Base-by-base conservation (phyloP, 306 rosid genomes). In the Ochetophila trinervis region DNA sequence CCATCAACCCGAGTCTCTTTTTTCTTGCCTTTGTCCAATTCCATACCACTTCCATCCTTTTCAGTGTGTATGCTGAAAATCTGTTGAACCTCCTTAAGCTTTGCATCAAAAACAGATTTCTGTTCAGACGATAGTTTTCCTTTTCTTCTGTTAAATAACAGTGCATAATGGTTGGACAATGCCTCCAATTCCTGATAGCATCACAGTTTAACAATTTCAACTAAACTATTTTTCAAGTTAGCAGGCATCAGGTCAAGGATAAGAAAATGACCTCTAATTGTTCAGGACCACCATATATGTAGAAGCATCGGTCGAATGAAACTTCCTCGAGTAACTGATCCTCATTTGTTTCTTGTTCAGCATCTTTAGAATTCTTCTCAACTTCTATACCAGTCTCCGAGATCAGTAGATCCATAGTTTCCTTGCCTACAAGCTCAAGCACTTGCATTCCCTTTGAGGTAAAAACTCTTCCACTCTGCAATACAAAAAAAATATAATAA, bases 281-380 rank as follows among this genome's bases (percentile, higher is more conserved):
- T 76, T 94, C 99, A 44, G 97, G 97, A 65, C 99, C 97, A 67
- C 99, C 99, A 77, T 90, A 94, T 74, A 94, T 94, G 80, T 94
- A 94, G 80, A 94, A 94, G 78, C 97, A 94, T 70, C 99, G 79
- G 80, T 94, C 96, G 80, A 94, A 94, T 60, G 95, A 82, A 76
- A 90, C 90, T 78, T 90, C 99, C 79, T 90, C 99, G 11, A 45
- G 79, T 68, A 88, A 79, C 35, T 83, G 96, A 75, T 81, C 91
- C 65, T 82, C 94, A 50, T 79, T 75, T 11, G 68, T 75, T 53
- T 83, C 82, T 66, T 73, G 78, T 49, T 65, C 86, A 47, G 80
- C 72, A 60, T 62, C 79, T 60, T 67, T 74, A 44, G 75, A 61
- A 68, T 74, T 66, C 72, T 86, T 94, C 58, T 94, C 91, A 77